A percentile compares a stretch with the other conserved stretches of the same genome.
These are phyloP conservation scores for Alternaria sp. DNA, from an alignment of 2,329 filamentous ascomycete genomes.

Conservation along the genomic window DNA sequence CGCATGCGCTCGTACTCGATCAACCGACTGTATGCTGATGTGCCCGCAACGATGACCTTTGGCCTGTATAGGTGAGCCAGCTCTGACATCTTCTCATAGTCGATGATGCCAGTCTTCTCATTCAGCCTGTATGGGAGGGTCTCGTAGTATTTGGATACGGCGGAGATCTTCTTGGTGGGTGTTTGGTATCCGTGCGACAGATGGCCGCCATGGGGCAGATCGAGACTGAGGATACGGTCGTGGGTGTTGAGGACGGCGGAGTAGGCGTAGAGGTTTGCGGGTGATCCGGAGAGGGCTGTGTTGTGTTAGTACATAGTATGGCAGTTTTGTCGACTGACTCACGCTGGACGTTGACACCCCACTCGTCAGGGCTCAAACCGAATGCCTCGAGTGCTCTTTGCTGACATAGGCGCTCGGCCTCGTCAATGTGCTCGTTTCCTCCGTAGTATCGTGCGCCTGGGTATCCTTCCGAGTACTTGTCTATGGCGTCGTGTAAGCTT, in stretches of 20 bases:
- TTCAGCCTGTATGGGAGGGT: conserved; percentile 95
- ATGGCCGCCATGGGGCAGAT: conserved; percentile 95
- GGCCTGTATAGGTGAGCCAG: conserved; percentile 91
- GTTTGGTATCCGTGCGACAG: conserved; percentile 98
- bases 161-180: conserved; percentile 82
- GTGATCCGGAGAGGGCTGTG: conserved; percentile 78
- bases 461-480: conserved; percentile 99
- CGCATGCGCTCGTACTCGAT: conserved; percentile 98
- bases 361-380: conserved; percentile 82
- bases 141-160: conserved; percentile 98
- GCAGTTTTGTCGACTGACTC: conserved; percentile 16
- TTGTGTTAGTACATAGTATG: conserved; percentile 20
- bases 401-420: conserved; percentile 95
- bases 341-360: conserved; percentile 99
- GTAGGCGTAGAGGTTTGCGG: conserved; percentile 82
- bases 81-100: conserved; percentile 92
- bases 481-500: conserved; percentile 53
- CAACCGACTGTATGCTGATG: conserved; percentile 95
- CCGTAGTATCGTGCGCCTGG: conserved; percentile 98
- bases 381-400: conserved; percentile 90
- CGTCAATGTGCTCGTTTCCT: conserved; percentile 98
- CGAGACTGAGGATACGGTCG: conserved; percentile 95
- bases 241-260: conserved; percentile 91
- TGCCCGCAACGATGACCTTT: conserved; percentile 95
- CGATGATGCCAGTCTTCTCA: conserved; percentile 90